Base-by-base conservation (phyloP, 1,284 basidiomycete species). In the Amylostereum areolatum region DNA sequence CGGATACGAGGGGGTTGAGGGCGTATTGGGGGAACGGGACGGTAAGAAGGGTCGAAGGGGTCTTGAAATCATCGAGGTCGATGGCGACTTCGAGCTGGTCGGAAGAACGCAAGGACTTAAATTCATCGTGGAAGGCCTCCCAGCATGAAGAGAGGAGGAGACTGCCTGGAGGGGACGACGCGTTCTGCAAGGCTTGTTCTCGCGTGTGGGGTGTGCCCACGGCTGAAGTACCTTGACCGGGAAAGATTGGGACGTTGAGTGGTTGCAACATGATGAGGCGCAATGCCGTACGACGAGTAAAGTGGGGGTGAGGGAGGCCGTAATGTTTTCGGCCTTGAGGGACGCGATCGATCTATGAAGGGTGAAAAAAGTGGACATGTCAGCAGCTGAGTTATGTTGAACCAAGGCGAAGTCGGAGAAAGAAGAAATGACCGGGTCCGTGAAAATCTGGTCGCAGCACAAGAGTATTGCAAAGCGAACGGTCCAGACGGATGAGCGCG, bases 161-260 rank as follows among this genome's bases (percentile, higher is more conserved):
- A 9, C 64, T 55, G 1, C 72, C 76, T 10, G 62, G 52, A 5
- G 68, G 62, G 29, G 68, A 64, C 24, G 59, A 54, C 7, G 71
- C 70, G 52, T 76, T 71, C 34, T 55, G 57, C 36, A 73, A 52
- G 10, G 75, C 74, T 51, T 66, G 70, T 9, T 69, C 58, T 4
- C 66, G 65, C 9, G 67, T 67, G 11, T 65, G 62, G 5, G 54
- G 48, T n/a, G 70, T 56, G 46, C 63, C 65, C 10, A 63, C 49
- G n/a, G 64, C 62, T 7, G 67, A 51, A 3, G 73, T 70, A 6
- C 79, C 81, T 55, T 83, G 81, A 5, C 80, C 80, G 44, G 75
- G 69, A 53, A 84, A 81, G 32, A 81, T 59, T 7, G 76, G 77
- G 43, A 81, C 56, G 52, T 54, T 18, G 18, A 18, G 18, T 18